Evolutionary conservation across 208 protist species (phyloP), one percentile per base, ranked within the genome.

Genomic region (Crithidia expoeki): DNA sequence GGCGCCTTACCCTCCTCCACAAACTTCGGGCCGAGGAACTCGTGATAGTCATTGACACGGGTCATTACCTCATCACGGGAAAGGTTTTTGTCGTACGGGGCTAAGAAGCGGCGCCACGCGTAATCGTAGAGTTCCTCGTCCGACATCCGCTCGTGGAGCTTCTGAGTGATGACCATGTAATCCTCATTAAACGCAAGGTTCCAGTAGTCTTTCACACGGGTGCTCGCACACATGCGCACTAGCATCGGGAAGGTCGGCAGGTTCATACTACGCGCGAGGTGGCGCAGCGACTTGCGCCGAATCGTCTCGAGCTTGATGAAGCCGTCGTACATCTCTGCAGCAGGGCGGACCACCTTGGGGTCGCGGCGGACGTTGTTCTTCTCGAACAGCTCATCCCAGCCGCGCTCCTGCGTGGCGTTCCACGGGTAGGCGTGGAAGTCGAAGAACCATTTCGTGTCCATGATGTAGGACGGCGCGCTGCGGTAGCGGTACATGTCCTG

Each of bases 401-500:
- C 90, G 36, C 88, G 86, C 80, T 95, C 88, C 68, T 95, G 82
- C 40, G 79, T 80, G 19, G 83, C 62, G 47, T 81, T 94, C 75
- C 81, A 91, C 21, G 88, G 88, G 71, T 90, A 94, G 19, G 82
- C 81, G 74, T 94, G 85, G 73, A 91, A 93, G 72, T 97, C 93
- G 69, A 95, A 95, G 80, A 80, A 82, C 90, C 93, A 97, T 74
- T 94, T 94, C 25, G 89, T 95, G 73, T 97, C 90, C 32, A 84
- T 87, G 50, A 97, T 81, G 75, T 87, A 94, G 38, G 89, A 87
- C 3, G 93, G 90, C 30, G 76, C 76, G 76, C 87, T 94, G 86
- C 90, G 89, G 81, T 97, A 97, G 76, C 93, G 93, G 68, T 94
- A 94, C 49, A 97, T 36, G 68, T 97, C 93, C 78, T 97, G 93